A percentile compares a stretch with the other conserved stretches of the same genome.
phyloP scores from a whole-genome alignment of 331 rosid genomes.

The Malus hybrid region DNA sequence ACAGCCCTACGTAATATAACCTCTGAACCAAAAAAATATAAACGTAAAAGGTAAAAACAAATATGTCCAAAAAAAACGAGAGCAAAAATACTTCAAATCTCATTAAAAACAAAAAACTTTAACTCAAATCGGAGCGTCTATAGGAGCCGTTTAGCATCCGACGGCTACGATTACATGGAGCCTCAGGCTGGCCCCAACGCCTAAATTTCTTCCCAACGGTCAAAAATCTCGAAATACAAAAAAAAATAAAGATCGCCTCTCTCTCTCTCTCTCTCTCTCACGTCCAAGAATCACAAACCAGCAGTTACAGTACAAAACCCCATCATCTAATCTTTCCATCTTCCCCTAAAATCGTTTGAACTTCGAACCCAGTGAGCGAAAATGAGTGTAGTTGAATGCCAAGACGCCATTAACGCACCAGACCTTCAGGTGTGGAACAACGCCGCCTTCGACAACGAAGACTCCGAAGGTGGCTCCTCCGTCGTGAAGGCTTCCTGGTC shows the following conservation, averaged over 20 bases:
- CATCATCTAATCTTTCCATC: neutral
- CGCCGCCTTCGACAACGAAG: slow-evolving; percentile 68
- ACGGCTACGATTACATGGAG: slow-evolving; percentile 21
- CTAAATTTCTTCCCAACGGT: slow-evolving; percentile 63
- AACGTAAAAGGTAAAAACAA: neutral
- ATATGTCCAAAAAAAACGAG: neutral
- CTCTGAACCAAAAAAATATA: neutral
- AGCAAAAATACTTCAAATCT: too few relatives aligned
- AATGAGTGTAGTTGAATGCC: slow-evolving; percentile 44
- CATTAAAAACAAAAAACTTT: neutral
- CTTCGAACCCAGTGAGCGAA: slow-evolving; percentile 7
- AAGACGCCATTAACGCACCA: slow-evolving; percentile 36
- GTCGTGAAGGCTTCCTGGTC: slow-evolving; percentile 47
- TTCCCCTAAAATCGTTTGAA: neutral
- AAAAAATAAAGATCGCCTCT: neutral
- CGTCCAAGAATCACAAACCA: neutral
- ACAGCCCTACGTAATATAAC: too few relatives aligned
- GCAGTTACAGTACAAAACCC: slow-evolving; percentile 8
- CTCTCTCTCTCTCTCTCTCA: slow-evolving; percentile 7
- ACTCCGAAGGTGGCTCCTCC: slow-evolving; percentile 16
- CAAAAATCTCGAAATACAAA: slow-evolving; percentile 44
- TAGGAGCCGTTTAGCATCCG: slow-evolving; percentile 35
- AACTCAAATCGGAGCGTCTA: slow-evolving; percentile 55
- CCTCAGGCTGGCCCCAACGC: slow-evolving; percentile 18
- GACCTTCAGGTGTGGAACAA: slow-evolving; percentile 80